These are phyloP conservation scores for Grosmannia serpens DNA, from an alignment of 2,329 filamentous ascomycete genomes.

Conservation along the genomic window DNA sequence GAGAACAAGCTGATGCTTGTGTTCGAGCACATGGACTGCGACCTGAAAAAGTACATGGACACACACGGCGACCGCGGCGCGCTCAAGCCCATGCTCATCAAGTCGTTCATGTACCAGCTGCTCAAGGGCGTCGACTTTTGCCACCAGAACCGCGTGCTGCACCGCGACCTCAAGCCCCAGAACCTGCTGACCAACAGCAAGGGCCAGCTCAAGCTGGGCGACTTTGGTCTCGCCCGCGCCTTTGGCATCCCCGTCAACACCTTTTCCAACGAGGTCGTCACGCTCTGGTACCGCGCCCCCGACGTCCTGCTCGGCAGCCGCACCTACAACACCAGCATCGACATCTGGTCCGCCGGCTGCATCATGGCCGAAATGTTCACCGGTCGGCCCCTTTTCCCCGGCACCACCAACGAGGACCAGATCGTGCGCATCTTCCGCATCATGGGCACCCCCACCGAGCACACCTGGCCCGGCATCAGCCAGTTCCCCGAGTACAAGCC, in stretches of 20 bases:
- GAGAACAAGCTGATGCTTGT: constrained; percentile 99
- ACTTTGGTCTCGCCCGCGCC: constrained; percentile 86
- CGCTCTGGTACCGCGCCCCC: constrained; percentile 92
- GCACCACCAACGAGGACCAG: constrained; percentile 97
- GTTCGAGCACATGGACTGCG: constrained; percentile 98
- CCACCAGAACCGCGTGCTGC: constrained; percentile 91
- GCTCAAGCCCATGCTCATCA: constrained; percentile 81
- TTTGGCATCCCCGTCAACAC: constrained; percentile 98
- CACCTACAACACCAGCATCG: constrained; percentile 99
- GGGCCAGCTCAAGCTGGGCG: constrained; percentile 80
- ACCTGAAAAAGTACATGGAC: constrained; percentile 98
- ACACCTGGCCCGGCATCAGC: constrained; percentile 89
- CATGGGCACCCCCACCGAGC: constrained; percentile 95
- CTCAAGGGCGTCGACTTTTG: constrained; percentile 94
- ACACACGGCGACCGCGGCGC: constrained; percentile 79
- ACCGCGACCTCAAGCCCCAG: constrained; percentile 92
- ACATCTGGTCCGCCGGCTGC: constrained; percentile 97
- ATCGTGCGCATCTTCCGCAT: constrained; percentile 94
- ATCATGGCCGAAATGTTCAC: constrained; percentile 99
- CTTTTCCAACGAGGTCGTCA: constrained; percentile 96
- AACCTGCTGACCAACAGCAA: constrained; percentile 92
- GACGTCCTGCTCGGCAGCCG: constrained; percentile 88
- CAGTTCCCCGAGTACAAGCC: constrained; percentile 97
- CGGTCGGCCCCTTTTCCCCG: constrained; percentile 86
- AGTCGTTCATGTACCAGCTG: constrained; percentile 98